Conservation (phyloP, 2,329 filamentous ascomycete species). For the Exophiala spinifera region DNA sequence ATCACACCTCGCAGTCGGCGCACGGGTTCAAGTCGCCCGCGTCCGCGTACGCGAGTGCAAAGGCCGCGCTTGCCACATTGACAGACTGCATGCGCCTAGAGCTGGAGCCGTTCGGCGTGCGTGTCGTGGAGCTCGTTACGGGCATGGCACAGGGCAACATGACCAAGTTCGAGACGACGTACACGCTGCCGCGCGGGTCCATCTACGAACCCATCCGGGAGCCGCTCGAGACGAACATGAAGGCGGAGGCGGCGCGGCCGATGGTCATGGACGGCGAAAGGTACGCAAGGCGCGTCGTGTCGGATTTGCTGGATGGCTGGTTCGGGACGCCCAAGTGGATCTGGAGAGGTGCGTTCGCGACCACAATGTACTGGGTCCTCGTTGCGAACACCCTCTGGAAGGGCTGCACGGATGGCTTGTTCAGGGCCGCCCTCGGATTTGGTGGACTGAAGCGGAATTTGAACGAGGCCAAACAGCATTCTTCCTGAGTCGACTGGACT, state of each 20-base stretch:
- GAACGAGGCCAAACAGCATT: neutral
- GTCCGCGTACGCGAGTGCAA: neutral
- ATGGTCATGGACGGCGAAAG: neutral
- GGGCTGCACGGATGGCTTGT: neutral
- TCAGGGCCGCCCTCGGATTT: neutral
- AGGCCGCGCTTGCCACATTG: neutral
- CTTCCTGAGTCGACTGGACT: no score
- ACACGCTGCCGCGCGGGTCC: neutral
- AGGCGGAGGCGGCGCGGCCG: neutral
- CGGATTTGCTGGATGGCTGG: neutral
- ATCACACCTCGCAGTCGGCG: neutral
- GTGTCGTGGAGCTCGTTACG: neutral
- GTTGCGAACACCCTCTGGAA: neutral
- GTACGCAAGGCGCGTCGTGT: neutral
- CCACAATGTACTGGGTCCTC: neutral
- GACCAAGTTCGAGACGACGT: neutral
- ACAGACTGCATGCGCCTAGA: neutral
- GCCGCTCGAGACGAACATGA: neutral
- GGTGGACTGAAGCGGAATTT: neutral
- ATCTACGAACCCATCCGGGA: neutral
- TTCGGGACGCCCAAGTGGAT: constrained; percentile 1
- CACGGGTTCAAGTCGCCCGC: neutral
- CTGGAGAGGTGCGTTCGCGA: constrained; percentile 2
- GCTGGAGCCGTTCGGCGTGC: neutral
- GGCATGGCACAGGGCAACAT: neutral